A percentile compares a stretch with the other conserved stretches of the same genome.
These are phyloP conservation scores for Cicer cuneatum DNA, from an alignment of 306 rosid species.

Conservation along the genomic window DNA sequence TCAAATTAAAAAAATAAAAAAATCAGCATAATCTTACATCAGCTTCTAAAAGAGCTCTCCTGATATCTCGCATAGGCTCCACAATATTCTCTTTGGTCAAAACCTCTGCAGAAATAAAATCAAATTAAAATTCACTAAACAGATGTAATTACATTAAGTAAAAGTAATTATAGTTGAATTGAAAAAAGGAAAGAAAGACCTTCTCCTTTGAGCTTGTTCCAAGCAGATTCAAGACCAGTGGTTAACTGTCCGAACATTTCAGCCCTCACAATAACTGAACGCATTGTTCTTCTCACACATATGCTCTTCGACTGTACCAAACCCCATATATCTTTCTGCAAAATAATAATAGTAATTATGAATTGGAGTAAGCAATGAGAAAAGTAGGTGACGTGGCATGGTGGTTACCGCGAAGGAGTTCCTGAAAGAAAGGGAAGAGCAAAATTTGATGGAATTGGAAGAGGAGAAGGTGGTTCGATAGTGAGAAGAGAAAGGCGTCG, in stretches of 20 bases:
- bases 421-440: slow-evolving; percentile 66
- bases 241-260: slow-evolving; percentile 98
- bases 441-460: slow-evolving; percentile 47
- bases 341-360: slow-evolving; percentile 1
- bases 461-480: slow-evolving; percentile 36
- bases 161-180: background rate
- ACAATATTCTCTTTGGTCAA: slow-evolving; percentile 90
- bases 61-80: slow-evolving; percentile 97
- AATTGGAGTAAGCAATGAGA: background rate
- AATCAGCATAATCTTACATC: slow-evolving; percentile 69
- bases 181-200: slow-evolving; percentile 45
- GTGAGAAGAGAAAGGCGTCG: slow-evolving; percentile 51
- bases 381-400: background rate
- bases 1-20: slow-evolving; percentile 13
- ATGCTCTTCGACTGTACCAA: slow-evolving; percentile 73
- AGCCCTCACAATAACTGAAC: slow-evolving; percentile 71
- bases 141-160: too few species aligned
- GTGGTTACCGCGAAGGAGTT: slow-evolving; percentile 79
- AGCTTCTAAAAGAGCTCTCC: slow-evolving; percentile 98
- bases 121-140: background rate
- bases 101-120: slow-evolving; percentile 69
- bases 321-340: slow-evolving; percentile 87
- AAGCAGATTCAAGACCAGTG: slow-evolving; percentile 88
- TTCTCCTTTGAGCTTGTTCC: slow-evolving; percentile 99
- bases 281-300: slow-evolving; percentile 45